Evolutionary conservation across 1,284 basidiomycete genomes (phyloP).

Genomic region (Cryptococcus sp.): DNA sequence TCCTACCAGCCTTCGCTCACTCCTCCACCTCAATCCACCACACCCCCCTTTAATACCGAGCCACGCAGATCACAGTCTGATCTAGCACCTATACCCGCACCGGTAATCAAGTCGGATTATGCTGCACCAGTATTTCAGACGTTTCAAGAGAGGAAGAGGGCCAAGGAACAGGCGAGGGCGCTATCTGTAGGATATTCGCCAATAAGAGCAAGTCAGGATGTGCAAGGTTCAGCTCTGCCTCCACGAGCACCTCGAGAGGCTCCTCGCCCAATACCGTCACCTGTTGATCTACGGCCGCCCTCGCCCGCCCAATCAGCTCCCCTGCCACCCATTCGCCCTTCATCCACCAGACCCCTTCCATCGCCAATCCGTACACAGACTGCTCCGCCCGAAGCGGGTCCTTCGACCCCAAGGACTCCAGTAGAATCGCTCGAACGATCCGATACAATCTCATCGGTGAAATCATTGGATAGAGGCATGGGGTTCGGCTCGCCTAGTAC

Average conservation of each 20-base stretch:
- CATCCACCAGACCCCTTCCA: conserved; percentile 16
- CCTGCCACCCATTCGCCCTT: neutral
- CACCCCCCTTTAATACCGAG: neutral
- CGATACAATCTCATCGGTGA: conserved; percentile 42
- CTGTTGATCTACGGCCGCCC: neutral
- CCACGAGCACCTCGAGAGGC: neutral
- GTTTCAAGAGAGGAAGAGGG: conserved; percentile 42
- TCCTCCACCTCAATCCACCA: neutral
- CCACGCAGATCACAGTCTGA: neutral
- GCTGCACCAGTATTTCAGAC: conserved; percentile 43
- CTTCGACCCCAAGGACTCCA: conserved; percentile 5
- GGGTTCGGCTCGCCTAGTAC: conserved; percentile 20
- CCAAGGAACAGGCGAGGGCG: conserved; percentile 29
- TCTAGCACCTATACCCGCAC: conserved; percentile 13
- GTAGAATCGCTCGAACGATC: conserved; percentile 34
- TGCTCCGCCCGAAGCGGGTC: neutral
- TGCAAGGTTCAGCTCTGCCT: neutral
- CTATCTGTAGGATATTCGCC: conserved; percentile 8
- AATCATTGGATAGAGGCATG: conserved; percentile 36
- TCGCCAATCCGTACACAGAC: neutral
- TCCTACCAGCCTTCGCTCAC: neutral
- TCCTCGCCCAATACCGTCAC: neutral
- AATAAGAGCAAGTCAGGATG: too few species aligned
- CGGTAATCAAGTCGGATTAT: conserved; percentile 30
- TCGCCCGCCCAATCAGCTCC: neutral